A percentile compares a stretch with the other conserved stretches of the same genome.
These are phyloP conservation scores for Passalora sequoiae DNA, from an alignment of 2,329 filamentous ascomycete species.

Conservation along the genomic window DNA sequence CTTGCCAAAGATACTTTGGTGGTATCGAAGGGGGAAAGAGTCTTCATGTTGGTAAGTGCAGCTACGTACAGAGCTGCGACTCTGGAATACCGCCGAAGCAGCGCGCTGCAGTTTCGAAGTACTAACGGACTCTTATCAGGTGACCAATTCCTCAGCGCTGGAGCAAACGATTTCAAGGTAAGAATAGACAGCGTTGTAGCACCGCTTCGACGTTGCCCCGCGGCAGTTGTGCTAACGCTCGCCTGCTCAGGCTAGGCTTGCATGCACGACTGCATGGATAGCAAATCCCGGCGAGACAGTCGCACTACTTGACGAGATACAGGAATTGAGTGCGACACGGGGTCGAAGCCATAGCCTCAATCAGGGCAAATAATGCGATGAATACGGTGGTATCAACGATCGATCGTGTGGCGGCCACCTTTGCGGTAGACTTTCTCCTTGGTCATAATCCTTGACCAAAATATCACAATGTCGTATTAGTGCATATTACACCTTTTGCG, in stretches of 20 bases:
- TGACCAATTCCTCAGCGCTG: constrained; percentile 90
- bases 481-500: too few species aligned
- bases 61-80: too few species aligned
- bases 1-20: constrained; percentile 87
- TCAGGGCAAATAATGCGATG: not conserved
- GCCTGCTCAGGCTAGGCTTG: constrained; percentile 60
- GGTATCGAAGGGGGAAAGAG: constrained; percentile 70
- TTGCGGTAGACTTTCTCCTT: too few species aligned
- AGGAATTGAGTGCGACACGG: constrained; percentile 16
- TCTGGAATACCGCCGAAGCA: too few species aligned
- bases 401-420: too few species aligned
- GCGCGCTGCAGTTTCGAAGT: too few species aligned
- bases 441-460: too few species aligned
- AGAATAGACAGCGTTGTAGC: not conserved
- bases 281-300: constrained; percentile 89
- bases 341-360: constrained; percentile 4
- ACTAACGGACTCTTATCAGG: too few species aligned
- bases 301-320: constrained; percentile 77
- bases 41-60: constrained; percentile 85
- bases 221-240: constrained; percentile 1
- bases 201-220: not conserved
- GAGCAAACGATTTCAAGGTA: constrained; percentile 93
- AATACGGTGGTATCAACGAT: too few species aligned
- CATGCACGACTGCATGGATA: constrained; percentile 95
- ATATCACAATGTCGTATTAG: too few species aligned